Base-by-base conservation (phyloP, 495 filamentous ascomycete species). In the Xylaria venustula region DNA sequence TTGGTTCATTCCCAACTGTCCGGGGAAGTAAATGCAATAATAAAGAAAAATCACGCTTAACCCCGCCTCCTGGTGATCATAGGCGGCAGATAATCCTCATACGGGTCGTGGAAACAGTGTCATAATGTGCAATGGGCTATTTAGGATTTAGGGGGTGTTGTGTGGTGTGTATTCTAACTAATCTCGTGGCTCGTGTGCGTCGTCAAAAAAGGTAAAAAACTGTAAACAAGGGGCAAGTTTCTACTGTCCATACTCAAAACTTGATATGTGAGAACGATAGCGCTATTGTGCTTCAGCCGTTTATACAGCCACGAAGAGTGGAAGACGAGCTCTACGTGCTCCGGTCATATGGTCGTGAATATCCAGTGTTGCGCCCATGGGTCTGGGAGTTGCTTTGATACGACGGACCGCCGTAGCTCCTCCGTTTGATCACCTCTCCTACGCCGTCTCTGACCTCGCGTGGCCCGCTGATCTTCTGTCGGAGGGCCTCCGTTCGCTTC, bases 381-480 rank as follows among this genome's bases (percentile, higher is more conserved):
- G 61, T 56, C 61, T 48, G 62, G 26, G 58, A 67, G 41, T 50
- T 64, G 22, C 48, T 61, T 52, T 71, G 69, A 48, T 69, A 69
- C 14, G 64, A 69, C 32, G 66, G 66, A 17, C 69, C 66, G 57
- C 49, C 67, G 40, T 71, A 73, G 44, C 70, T 73, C 20, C 64
- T 71, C 40, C 73, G 65, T 28, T 74, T 65, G 41, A 83, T 76
- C 36, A 84, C 77, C 34, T 84, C 82, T 17, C 80, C 79, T 7
- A 83, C 73, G 11, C 81, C 81, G 51, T 81, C 78, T 49, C 77
- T 67, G 22, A 84, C 78, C 34, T 78, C 79, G 30, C 72, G 69
- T 4, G 82, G 82, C 0, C 70, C 71, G 48, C 77, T 79, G 34
- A 95, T 96, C 64, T 81, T 89, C 57, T 83, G 79, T 66, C 89